Conservation (phyloP, 345 rosid genomes). For the Boechera stricta region DNA sequence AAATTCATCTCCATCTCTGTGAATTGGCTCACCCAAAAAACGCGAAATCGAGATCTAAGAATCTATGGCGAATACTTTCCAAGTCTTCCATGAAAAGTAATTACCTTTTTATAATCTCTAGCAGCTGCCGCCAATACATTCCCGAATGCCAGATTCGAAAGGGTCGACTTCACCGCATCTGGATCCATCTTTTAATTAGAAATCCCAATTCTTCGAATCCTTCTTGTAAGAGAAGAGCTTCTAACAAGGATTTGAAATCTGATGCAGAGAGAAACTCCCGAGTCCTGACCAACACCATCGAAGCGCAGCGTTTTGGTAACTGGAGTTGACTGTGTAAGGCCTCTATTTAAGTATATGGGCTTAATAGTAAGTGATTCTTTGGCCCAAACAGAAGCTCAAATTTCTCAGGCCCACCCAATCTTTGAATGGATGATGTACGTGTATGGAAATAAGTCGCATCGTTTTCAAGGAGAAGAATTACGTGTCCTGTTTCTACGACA, state of each 20-base stretch:
- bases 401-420: neutral
- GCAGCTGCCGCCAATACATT: slow-evolving; percentile 97
- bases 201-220: neutral
- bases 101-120: slow-evolving; percentile 84
- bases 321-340: neutral
- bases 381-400: neutral
- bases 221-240: neutral
- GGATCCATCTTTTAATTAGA: slow-evolving; percentile 57
- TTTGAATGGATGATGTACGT: neutral
- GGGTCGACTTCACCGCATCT: slow-evolving; percentile 79
- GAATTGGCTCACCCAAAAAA: neutral
- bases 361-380: neutral
- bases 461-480: slow-evolving; percentile 11
- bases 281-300: neutral
- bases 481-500: slow-evolving; percentile 20
- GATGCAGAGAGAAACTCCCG: neutral
- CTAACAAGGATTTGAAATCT: slow-evolving; percentile 27
- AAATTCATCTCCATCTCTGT: neutral
- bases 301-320: neutral
- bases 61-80: neutral
- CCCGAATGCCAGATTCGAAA: slow-evolving; percentile 84
- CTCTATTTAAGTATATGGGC: neutral
- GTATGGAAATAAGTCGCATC: slow-evolving; percentile 8
- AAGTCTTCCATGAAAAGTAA: neutral
- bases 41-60: neutral